Evolutionary conservation across 2,329 filamentous ascomycete species (phyloP).

Genomic region (Stemphylium lycopersici): DNA sequence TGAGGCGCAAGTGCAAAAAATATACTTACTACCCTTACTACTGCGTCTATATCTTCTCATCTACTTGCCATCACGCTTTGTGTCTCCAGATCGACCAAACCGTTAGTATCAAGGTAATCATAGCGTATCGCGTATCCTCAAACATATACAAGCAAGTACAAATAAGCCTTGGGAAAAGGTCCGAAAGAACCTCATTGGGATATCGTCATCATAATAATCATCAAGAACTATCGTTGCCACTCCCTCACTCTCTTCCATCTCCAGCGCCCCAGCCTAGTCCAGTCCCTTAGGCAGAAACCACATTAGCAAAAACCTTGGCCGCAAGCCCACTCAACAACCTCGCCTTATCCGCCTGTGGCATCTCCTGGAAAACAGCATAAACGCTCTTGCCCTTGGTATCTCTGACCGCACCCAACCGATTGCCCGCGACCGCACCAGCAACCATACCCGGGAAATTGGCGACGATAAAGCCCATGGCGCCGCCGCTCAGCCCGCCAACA

Average conservation of each 20-base stretch:
- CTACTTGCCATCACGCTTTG: too few relatives aligned
- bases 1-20: conserved; percentile 1
- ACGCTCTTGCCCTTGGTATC: conserved; percentile 95
- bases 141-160: neutral
- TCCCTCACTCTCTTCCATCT: neutral
- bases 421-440: conserved; percentile 90
- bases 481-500: conserved; percentile 84
- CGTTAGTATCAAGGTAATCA: too few relatives aligned
- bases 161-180: neutral
- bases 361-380: conserved; percentile 86
- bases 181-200: conserved; percentile 11
- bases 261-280: neutral
- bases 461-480: conserved; percentile 91
- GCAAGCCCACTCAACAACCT: conserved; percentile 83
- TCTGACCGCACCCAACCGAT: conserved; percentile 84
- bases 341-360: conserved; percentile 82
- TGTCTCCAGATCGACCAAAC: too few relatives aligned
- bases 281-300: conserved; percentile 52
- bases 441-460: conserved; percentile 89
- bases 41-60: too few relatives aligned
- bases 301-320: conserved; percentile 82
- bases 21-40: neutral
- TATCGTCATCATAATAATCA: conserved; percentile 22
- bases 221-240: neutral
- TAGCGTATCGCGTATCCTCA: neutral